Evolutionary conservation across 495 filamentous ascomycete genomes (phyloP), one percentile per base, ranked within the genome.

Genomic region (Sordaria brevicollis): DNA sequence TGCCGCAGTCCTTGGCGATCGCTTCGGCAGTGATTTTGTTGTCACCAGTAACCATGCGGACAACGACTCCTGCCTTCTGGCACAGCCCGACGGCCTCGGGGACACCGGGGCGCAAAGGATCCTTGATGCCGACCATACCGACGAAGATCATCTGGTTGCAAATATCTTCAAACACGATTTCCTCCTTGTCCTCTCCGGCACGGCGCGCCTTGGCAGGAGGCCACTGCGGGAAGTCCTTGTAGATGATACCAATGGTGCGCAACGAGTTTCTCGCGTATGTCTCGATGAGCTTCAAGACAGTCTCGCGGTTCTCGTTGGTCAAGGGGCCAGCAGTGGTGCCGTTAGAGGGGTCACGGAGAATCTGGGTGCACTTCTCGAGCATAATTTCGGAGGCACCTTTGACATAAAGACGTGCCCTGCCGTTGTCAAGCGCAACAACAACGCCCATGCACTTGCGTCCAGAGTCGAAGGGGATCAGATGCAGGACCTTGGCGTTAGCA

Each of bases 381-480:
- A 97, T 80, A 69, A 96, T 93, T 74, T 96, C 93, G 1, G 93
- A 93, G n/a, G 93, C 93, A 43, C 93, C 93, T 79, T 96, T 96
- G 76, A 96, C 88, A 70, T 89, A 86, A 75, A 96, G 87, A 19
- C 93, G 85, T 4, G 85, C 86, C 70, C 83, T 86, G 62, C 89
- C 89, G 69, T 90, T 87, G 13, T 83, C 78, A 29, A 91, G 78
- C 74, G 89, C 87, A 15, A 90, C 76, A n/a, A 94, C 90, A 19
- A 89, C 84, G 5, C 92, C 93, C 93, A 96, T 96, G 76, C 93
- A 96, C 78, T 96, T 96, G 69, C 92, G 88, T 21, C 85, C 85
- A 7, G 93, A 96, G 76, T 96, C 93, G 76, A 96, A 96, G 7
- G 93, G 93, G 68, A 93, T 87, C 73, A 94, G 83, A 75, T 96